phyloP scores from a whole-genome alignment of 805 yeast genomes.

The Wickerhamiella azyma region DNA sequence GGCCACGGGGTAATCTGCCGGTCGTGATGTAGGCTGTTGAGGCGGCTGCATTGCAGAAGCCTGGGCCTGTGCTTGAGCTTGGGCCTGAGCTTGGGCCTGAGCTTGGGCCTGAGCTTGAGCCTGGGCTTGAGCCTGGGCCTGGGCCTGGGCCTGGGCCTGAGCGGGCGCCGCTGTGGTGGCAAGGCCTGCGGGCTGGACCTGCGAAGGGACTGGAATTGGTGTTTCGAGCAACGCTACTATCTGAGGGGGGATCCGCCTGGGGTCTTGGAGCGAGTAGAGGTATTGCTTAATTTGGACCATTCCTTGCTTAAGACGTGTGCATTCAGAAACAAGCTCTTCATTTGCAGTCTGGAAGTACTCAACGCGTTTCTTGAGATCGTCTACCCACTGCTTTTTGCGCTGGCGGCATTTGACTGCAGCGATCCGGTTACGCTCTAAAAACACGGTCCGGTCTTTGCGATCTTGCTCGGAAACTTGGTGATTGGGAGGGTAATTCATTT shows the following conservation, averaged over 20 bases:
- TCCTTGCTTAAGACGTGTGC: slow-evolving; percentile 9
- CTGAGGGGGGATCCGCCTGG: slow-evolving; percentile 15
- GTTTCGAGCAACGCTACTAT: slow-evolving; percentile 12
- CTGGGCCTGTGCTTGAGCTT: too few species aligned
- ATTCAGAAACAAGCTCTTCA: slow-evolving; percentile 34
- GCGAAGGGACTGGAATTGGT: not conserved
- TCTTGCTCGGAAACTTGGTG: slow-evolving; percentile 27
- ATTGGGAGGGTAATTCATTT: not conserved
- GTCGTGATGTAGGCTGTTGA: not conserved
- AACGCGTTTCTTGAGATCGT: slow-evolving; percentile 69
- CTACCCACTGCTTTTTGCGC: slow-evolving; percentile 78
- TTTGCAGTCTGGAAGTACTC: slow-evolving; percentile 58
- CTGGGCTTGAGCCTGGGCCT: not conserved
- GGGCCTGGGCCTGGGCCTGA: not conserved
- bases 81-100: not conserved
- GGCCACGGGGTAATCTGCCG: not conserved
- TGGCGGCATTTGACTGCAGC: slow-evolving; percentile 95
- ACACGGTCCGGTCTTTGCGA: slow-evolving; percentile 66
- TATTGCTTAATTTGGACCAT: slow-evolving; percentile 25
- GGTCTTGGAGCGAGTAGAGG: slow-evolving; percentile 11
- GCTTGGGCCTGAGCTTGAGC: not conserved
- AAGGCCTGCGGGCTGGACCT: not conserved
- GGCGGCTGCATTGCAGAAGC: too few species aligned
- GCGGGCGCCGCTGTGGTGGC: not conserved
- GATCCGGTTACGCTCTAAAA: slow-evolving; percentile 77